phyloP scores from a whole-genome alignment of 768 basidiomycete species.

The Amanita pseudoporphyria region DNA sequence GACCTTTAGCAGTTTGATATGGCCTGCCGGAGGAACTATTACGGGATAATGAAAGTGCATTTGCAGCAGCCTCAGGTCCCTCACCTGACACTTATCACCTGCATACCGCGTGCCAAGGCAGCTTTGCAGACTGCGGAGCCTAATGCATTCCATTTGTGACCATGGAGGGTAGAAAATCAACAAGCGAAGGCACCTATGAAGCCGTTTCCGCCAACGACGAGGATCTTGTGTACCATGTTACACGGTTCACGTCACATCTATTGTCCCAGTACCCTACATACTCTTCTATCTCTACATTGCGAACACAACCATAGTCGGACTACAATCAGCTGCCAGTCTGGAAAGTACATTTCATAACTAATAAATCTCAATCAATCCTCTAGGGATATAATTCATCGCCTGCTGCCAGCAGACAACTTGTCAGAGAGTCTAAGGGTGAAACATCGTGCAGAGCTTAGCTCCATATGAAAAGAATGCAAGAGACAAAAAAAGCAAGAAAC shows the following conservation, averaged over 20 bases:
- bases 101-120: constrained; percentile 76
- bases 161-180: constrained; percentile 2
- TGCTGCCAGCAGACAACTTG: constrained; percentile 1
- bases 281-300: background rate
- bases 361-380: background rate
- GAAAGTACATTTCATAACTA: background rate
- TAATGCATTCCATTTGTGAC: constrained; percentile 20
- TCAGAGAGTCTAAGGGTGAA: background rate
- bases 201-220: constrained; percentile 98
- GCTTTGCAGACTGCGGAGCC: constrained; percentile 89
- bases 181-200: constrained; percentile 64
- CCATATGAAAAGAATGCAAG: background rate
- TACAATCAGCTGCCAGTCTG: background rate
- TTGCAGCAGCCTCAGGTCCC: background rate
- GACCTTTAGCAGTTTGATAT: constrained; percentile 83
- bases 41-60: background rate
- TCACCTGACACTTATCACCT: constrained; percentile 87
- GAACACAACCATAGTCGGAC: background rate
- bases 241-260: background rate
- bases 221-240: constrained; percentile 42
- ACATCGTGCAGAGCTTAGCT: background rate
- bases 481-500: constrained; percentile 10
- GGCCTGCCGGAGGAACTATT: constrained; percentile 79
- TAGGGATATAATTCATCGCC: background rate
- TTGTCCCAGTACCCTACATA: background rate